Evolutionary conservation across 1,139 yeast species (phyloP), one percentile per base, ranked within the genome.

Genomic region (Geotrichum restrictum): DNA sequence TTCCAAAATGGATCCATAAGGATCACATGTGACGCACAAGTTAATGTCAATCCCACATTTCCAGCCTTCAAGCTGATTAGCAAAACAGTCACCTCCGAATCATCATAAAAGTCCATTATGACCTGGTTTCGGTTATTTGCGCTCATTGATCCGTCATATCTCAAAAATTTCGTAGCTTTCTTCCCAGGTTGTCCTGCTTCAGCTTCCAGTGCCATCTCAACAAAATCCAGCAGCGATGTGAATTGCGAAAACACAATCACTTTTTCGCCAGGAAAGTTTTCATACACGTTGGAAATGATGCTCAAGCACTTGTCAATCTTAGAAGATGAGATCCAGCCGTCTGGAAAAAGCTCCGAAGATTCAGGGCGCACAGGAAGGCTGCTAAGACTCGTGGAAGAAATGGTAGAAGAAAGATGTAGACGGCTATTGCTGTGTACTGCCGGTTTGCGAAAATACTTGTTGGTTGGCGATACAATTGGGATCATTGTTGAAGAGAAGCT

Each of bases 1-100:
- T 91, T 91, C 98, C 98, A 91, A 66, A 88, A 91, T 14, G 97
- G 97, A 66, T 91, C 98, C 75, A 88, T 78, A 11, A 91, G 78
- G 49, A 91, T 80, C 10, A 91, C 95, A 66, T 88, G 96, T 40
- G 88, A 85, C 0, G 98, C 98, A 71, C 95, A 87, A 0, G 97
- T 91, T 59, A 91, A 74, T 0, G 97, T 91, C 57, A 91, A 75
- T 5, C 98, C 98, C 13, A 89, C 93, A 66, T 88, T 89, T 61
- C 98, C 98, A 1, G 97, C 96, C 64, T 84, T 84, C 64, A 91
- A 76, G 0, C 96, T 87, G 24, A 88, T 76, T 48, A 91, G 72
- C 64, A 91, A 69, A 10, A 91, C 77, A 47, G 74, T 74, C 32
- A 74, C 69, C 1, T 70, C 67, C 1, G 76, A 70, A 42, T 80